Evolutionary conservation across 495 filamentous ascomycete species (phyloP).

Genomic region (Tricharina praecox): DNA sequence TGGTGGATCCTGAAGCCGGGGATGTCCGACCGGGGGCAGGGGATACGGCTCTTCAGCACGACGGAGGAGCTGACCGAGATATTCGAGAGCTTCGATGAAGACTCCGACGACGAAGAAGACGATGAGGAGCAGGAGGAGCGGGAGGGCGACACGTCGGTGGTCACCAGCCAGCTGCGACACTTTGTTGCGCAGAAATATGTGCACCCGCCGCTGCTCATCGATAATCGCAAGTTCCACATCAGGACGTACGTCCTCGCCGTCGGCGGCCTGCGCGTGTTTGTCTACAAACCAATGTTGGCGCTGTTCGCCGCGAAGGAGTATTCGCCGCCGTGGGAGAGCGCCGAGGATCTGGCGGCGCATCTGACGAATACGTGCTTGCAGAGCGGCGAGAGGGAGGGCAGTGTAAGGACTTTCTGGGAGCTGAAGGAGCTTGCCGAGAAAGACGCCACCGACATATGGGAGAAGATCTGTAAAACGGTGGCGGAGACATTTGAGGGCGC

Average conservation of each 20-base stretch:
- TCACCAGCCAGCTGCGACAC: constrained; percentile 82
- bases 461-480: constrained; percentile 56
- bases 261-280: constrained; percentile 62
- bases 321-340: constrained; percentile 33
- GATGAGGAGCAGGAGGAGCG: constrained; percentile 9
- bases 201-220: constrained; percentile 65
- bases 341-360: constrained; percentile 49
- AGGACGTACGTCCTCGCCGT: constrained; percentile 72
- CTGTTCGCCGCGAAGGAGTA: constrained; percentile 70
- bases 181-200: constrained; percentile 96
- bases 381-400: constrained; percentile 37
- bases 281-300: constrained; percentile 79
- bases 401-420: constrained; percentile 54
- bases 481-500: constrained; percentile 51
- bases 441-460: constrained; percentile 36
- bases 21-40: constrained; percentile 92
- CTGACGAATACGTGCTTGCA: constrained; percentile 96
- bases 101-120: constrained; percentile 45
- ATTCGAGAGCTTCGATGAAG: constrained; percentile 71
- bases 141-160: constrained; percentile 30
- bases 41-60: constrained; percentile 71
- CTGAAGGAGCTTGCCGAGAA: constrained; percentile 26
- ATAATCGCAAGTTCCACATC: constrained; percentile 83
- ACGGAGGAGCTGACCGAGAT: constrained; percentile 64
- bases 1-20: constrained; percentile 98